phyloP scores from a whole-genome alignment of 768 basidiomycete species.

The Mycena belliarum region DNA sequence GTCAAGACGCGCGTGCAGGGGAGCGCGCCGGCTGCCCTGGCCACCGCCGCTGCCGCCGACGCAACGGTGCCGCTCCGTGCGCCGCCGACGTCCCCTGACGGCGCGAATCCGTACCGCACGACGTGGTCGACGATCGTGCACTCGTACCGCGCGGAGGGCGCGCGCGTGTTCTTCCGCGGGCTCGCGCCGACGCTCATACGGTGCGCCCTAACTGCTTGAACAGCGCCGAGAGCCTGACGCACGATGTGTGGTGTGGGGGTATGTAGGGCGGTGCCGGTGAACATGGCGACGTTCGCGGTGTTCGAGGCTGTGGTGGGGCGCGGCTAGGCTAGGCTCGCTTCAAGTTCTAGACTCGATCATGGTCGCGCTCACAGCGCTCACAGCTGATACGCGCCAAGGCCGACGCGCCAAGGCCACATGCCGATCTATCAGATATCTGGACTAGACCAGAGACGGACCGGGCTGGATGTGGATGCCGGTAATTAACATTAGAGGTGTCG shows the following conservation, averaged over 20 bases:
- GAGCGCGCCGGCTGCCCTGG: constrained; percentile 23
- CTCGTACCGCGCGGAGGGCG: constrained; percentile 66
- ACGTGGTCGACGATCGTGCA: constrained; percentile 58
- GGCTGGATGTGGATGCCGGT: too few species aligned
- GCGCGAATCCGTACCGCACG: constrained; percentile 58
- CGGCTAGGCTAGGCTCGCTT: neutral
- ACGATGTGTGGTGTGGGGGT: too few species aligned
- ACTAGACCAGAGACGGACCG: too few species aligned
- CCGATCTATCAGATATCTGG: too few species aligned
- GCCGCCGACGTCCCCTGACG: neutral
- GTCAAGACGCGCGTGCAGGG: constrained; percentile 89
- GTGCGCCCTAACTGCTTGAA: constrained; percentile 37
- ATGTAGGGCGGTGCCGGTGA: constrained; percentile 77
- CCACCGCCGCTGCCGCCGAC: neutral
- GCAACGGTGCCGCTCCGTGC: constrained; percentile 20
- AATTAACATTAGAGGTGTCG: too few species aligned
- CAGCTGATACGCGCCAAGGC: too few species aligned
- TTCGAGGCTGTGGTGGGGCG: constrained; percentile 59
- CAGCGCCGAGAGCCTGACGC: too few species aligned
- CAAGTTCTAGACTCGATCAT: too few species aligned
- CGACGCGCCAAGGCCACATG: too few species aligned
- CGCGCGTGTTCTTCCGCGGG: constrained; percentile 73
- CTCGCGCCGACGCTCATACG: constrained; percentile 80
- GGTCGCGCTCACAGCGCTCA: too few species aligned
- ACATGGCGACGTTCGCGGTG: constrained; percentile 77